A percentile compares a stretch with the other conserved stretches of the same genome.
phyloP scores from a whole-genome alignment of 345 rosid genomes.

The Syzygium oleosum region DNA sequence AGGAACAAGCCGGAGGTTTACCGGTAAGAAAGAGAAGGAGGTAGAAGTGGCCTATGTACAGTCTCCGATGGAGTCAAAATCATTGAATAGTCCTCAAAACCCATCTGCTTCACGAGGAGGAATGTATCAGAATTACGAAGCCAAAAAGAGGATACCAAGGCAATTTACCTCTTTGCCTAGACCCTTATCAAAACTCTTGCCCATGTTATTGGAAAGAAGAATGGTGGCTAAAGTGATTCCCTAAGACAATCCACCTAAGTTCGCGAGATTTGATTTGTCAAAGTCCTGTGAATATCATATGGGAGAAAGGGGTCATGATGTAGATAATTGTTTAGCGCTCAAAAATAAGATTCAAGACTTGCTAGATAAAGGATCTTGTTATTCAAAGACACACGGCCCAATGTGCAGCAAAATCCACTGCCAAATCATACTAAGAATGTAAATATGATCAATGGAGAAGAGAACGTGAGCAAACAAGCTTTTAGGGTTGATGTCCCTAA shows the following conservation, averaged over 20 bases:
- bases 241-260: neutral
- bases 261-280: too few species aligned
- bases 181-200: neutral
- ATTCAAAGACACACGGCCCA: neutral
- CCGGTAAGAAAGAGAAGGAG: neutral
- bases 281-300: neutral
- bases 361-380: neutral
- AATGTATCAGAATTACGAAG: neutral
- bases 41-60: neutral
- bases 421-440: neutral
- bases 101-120: neutral
- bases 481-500: too few species aligned
- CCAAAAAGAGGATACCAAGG: neutral
- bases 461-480: too few species aligned
- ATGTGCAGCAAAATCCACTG: neutral
- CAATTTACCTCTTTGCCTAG: neutral
- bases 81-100: neutral
- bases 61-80: too few species aligned
- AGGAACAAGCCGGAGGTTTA: neutral
- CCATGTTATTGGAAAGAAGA: fast-evolving
- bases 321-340: neutral
- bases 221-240: neutral
- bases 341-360: neutral
- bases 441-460: neutral
- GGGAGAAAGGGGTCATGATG: neutral